These are phyloP conservation scores for Fusarium papillatum DNA, from an alignment of 2,329 filamentous ascomycete species.

Conservation along the genomic window DNA sequence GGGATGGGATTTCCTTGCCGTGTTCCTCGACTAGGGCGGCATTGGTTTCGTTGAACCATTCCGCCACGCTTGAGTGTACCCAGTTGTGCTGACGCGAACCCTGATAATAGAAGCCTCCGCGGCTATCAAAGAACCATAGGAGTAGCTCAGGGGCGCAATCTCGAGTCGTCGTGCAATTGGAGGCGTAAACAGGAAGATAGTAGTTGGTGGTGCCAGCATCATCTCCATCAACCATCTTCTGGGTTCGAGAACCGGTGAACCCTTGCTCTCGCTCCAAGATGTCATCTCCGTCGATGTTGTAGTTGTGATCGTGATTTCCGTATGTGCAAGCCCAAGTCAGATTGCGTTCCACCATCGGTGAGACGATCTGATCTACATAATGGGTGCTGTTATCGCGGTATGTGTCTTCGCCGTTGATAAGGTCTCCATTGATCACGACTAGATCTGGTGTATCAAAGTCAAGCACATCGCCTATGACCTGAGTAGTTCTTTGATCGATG, in stretches of 20 bases:
- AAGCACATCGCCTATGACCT: conserved; percentile 71
- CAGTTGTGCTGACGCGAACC: conserved; percentile 52
- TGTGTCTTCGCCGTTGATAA: conserved; percentile 77
- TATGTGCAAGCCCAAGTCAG: conserved; percentile 77
- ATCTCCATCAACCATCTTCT: conserved; percentile 53
- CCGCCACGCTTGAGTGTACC: conserved; percentile 59
- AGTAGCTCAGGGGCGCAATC: conserved; percentile 59
- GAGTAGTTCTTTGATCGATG: conserved; percentile 68
- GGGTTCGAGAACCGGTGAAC: conserved; percentile 55
- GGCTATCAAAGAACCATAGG: conserved; percentile 81
- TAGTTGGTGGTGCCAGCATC: conserved; percentile 61
- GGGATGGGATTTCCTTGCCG: conserved; percentile 55
- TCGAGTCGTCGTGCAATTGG: conserved; percentile 45
- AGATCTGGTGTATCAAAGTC: conserved; percentile 69
- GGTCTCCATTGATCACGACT: conserved; percentile 79
- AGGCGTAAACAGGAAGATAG: conserved; percentile 59
- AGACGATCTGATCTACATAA: conserved; percentile 72
- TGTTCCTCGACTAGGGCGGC: conserved; percentile 39
- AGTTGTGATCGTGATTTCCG: conserved; percentile 77
- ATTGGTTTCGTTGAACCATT: conserved; percentile 57
- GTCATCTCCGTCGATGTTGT: conserved; percentile 65
- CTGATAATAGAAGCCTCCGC: conserved; percentile 68
- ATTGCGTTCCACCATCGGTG: conserved; percentile 66
- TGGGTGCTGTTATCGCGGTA: conserved; percentile 65
- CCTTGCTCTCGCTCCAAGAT: conserved; percentile 56